Evolutionary conservation across 768 basidiomycete species (phyloP), one percentile per base, ranked within the genome.

Genomic region (Lentinula edodes): DNA sequence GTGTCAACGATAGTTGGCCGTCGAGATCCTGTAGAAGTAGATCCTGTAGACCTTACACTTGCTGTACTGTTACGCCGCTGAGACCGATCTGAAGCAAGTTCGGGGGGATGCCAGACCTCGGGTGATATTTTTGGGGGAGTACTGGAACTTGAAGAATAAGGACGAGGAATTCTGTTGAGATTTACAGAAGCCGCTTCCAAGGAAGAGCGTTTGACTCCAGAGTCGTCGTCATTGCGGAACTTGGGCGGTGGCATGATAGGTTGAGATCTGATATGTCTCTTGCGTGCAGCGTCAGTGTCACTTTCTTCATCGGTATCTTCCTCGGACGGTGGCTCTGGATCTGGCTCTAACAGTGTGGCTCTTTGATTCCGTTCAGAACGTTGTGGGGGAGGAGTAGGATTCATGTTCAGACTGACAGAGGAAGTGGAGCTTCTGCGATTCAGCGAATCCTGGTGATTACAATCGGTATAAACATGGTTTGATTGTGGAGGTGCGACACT

Each of bases 21-120:
- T n/a, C 50, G 48, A 23, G 48, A 60, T n/a, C 59, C 23, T 38
- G 59, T 23, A 46, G 56, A 58, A 7, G 58, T 38, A 60, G 59
- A 60, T 43, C 59, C 59, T 15, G 50, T 52, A 43, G 59, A 60
- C 35, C 51, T 60, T 18, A 60, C 23, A 32, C 59, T 60, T 7
- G 59, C 59, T 13, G 59, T 60, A 23, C 59, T 60, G 34, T 50
- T 50, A 3, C 59, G 48, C 32, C 59, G 34, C 39, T 60, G 59
- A 28, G 50, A 43, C 35, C 58, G 43, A 50, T 38, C 46, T 8
- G 34, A 46, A 38, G 38, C 45, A 50, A 45, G 28, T 15, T 42
- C 23, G 18, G 58, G 45, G 20, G 58, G 58, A 46, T 36, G 23
- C 58, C 58, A 59, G 43, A 59, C 43, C 34, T 59, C 58, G 13